phyloP scores from a whole-genome alignment of 2,329 filamentous ascomycete genomes.

The Ascocoryne sarcoides region DNA sequence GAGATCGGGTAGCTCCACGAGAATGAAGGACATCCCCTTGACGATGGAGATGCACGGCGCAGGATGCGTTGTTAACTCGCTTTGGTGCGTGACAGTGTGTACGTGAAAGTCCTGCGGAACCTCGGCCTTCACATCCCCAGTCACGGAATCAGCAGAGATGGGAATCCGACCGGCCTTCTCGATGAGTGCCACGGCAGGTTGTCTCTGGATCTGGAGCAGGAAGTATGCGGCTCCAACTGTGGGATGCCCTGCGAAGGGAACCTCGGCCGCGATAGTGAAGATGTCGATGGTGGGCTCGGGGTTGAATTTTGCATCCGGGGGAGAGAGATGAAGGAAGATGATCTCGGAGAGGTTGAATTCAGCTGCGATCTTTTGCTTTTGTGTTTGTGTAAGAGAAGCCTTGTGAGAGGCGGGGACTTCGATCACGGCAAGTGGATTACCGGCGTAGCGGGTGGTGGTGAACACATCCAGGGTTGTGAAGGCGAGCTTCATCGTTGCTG shows the following conservation, averaged over 20 bases:
- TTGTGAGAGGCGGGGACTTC: no score
- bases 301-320: conserved; percentile 23
- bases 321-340: conserved; percentile 45
- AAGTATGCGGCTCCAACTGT: conserved; percentile 48
- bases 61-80: conserved; percentile 32
- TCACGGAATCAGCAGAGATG: no score
- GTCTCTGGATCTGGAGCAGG: conserved; percentile 29
- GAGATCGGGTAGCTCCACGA: conserved; percentile 52
- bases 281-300: conserved; percentile 39
- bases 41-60: conserved; percentile 58
- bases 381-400: conserved; percentile 40
- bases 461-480: conserved; percentile 52
- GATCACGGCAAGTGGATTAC: conserved; percentile 54
- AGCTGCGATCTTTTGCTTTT: conserved; percentile 49
- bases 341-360: conserved; percentile 60
- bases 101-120: conserved; percentile 61
- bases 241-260: conserved; percentile 51
- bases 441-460: conserved; percentile 40
- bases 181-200: not conserved
- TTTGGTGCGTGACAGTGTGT: conserved; percentile 38
- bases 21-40: conserved; percentile 62
- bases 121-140: conserved; percentile 35
- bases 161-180: conserved; percentile 49
- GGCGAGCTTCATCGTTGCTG: conserved; percentile 16
- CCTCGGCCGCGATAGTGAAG: conserved; percentile 44